A percentile compares a stretch with the other conserved stretches of the same genome.
Conservation (phyloP, 805 yeast species). For the Yarrowia alimentaria region DNA sequence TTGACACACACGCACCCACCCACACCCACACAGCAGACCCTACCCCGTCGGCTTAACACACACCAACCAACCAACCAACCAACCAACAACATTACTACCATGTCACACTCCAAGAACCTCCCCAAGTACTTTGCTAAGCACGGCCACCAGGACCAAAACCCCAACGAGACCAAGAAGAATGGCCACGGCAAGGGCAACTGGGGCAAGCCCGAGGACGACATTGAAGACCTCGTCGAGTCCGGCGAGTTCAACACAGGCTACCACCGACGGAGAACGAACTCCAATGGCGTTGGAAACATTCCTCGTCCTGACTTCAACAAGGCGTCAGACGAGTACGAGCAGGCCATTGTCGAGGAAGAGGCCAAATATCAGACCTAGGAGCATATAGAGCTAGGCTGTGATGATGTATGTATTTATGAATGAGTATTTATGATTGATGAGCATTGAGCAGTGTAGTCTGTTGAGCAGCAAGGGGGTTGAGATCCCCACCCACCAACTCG, state of each 20-base stretch:
- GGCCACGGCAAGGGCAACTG: conserved; percentile 88
- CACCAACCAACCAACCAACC: background rate
- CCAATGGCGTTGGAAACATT: conserved; percentile 30
- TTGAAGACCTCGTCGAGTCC: conserved; percentile 57
- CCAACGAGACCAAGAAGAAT: conserved; percentile 72
- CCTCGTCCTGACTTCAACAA: conserved; percentile 24
- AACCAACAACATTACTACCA: background rate
- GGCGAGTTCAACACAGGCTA: conserved; percentile 50
- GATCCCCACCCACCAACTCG: no score
- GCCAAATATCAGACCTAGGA: conserved; percentile 17
- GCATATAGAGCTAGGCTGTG: conserved; percentile 12
- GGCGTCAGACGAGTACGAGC: conserved; percentile 21
- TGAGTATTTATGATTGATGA: conserved; percentile 20
- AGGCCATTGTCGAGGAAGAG: conserved; percentile 26
- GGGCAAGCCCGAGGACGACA: conserved; percentile 73
- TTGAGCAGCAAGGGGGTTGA: no score
- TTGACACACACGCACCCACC: conserved; percentile 4
- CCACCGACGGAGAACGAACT: conserved; percentile 42
- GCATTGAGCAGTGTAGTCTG: no score
- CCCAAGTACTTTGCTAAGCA: conserved; percentile 77
- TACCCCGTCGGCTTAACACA: background rate
- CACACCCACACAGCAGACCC: background rate
- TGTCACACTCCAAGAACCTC: conserved; percentile 28
- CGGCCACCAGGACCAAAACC: conserved; percentile 66
- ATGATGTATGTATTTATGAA: conserved; percentile 23